Percentiles rank a stretch among this genome's conserved stretches.
Conservation (phyloP, 1,139 yeast genomes). For the Saccharomyces uvarum region DNA sequence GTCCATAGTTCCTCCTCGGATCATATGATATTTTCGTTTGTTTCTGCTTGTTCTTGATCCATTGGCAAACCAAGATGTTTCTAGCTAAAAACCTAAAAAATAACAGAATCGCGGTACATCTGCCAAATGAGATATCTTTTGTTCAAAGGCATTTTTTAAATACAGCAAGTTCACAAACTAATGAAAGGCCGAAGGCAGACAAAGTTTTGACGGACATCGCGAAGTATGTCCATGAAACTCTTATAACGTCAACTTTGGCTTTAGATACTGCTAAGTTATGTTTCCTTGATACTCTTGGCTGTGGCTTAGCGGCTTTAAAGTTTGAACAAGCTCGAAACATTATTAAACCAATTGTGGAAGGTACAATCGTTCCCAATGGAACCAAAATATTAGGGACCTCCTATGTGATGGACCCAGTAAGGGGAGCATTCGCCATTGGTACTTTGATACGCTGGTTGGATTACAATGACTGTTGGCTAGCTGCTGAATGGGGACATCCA, state of each 20-base stretch:
- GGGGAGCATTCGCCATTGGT: slow-evolving; percentile 52
- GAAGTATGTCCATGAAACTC: slow-evolving; percentile 42
- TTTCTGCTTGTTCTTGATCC: not conserved
- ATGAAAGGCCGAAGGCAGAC: slow-evolving; percentile 42
- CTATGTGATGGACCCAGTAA: slow-evolving; percentile 45
- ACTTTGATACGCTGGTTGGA: slow-evolving; percentile 53
- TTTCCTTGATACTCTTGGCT: slow-evolving; percentile 49
- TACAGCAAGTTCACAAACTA: slow-evolving; percentile 6
- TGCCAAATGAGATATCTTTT: not conserved
- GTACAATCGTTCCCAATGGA: slow-evolving; percentile 48
- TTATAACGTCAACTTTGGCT: slow-evolving; percentile 42
- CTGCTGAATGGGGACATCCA: slow-evolving; percentile 63
- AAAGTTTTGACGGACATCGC: slow-evolving; percentile 44
- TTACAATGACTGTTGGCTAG: slow-evolving; percentile 56
- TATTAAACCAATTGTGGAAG: slow-evolving; percentile 50
- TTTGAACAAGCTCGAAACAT: slow-evolving; percentile 43
- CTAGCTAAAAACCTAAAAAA: not conserved
- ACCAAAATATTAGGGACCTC: slow-evolving; percentile 47
- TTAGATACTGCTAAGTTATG: slow-evolving; percentile 48
- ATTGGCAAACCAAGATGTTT: not conserved
- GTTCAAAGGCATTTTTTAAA: slow-evolving; percentile 2
- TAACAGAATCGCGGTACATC: not conserved
- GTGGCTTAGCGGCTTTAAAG: slow-evolving; percentile 54
- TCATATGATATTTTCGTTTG: not conserved
- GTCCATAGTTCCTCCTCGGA: not conserved